These are phyloP conservation scores for Pistacia vera DNA, from an alignment of 345 rosid genomes.

Conservation along the genomic window DNA sequence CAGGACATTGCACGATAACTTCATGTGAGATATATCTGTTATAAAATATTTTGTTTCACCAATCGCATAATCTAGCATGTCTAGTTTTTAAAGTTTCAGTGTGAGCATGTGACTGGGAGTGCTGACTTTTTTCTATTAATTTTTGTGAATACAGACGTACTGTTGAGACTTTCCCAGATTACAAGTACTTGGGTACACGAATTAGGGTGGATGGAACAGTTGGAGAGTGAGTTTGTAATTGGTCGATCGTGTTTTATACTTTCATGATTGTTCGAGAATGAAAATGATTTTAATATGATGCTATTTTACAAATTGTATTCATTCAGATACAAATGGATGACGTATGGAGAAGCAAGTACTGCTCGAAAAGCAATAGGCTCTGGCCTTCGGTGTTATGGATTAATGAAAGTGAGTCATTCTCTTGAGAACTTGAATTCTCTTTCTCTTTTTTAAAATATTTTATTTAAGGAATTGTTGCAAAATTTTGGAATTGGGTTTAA, in stretches of 20 bases:
- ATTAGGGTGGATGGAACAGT: constrained; percentile 62
- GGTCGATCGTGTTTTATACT: not conserved
- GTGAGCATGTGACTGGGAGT: not conserved
- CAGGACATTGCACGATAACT: constrained; percentile 77
- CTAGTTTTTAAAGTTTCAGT: not conserved
- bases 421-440: constrained; percentile 10
- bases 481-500: not conserved
- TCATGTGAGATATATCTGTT: constrained; percentile 46
- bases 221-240: constrained; percentile 69
- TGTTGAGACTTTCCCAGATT: constrained; percentile 54
- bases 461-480: not conserved
- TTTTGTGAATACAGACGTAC: constrained; percentile 50
- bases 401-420: constrained; percentile 47
- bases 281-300: not conserved
- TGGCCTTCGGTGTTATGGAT: constrained; percentile 66
- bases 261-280: not conserved
- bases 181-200: constrained; percentile 84
- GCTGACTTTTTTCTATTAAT: not conserved
- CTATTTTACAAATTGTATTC: constrained; percentile 11
- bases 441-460: not conserved
- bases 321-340: constrained; percentile 87
- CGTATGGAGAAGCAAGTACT: constrained; percentile 75
- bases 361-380: constrained; percentile 87
- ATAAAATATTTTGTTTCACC: not conserved
- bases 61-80: not conserved